Conservation (phyloP, 140 eudicot genomes). For the Oenanthe javanica region DNA sequence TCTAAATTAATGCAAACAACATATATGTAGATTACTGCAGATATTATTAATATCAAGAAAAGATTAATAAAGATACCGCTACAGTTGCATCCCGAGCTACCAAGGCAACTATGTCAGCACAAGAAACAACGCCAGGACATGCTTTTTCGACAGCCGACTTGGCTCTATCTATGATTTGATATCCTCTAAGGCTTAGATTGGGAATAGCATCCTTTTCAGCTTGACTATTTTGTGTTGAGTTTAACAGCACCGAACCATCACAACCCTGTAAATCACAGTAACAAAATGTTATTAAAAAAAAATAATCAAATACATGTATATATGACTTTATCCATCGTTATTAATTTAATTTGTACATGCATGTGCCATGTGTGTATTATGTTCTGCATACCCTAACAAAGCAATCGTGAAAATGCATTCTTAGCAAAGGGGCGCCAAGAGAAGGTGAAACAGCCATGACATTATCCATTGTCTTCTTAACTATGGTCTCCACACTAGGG, state of each 20-base stretch:
- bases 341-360: too few species aligned
- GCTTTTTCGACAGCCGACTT: slow-evolving; percentile 29
- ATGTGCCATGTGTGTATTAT: neutral
- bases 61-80: slow-evolving; percentile 14
- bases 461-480: slow-evolving; percentile 8
- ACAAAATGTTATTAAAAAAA: neutral
- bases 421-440: slow-evolving; percentile 59
- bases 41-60: neutral
- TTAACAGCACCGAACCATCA: slow-evolving; percentile 41
- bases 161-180: slow-evolving; percentile 26
- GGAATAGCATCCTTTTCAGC: slow-evolving; percentile 34
- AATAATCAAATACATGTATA: too few species aligned
- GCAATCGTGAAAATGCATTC: slow-evolving; percentile 82
- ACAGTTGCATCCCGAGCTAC: slow-evolving; percentile 37
- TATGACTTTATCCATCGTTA: too few species aligned
- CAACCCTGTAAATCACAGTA: slow-evolving; percentile 30
- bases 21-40: neutral
- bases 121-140: slow-evolving; percentile 57
- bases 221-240: slow-evolving; percentile 20
- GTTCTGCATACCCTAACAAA: slow-evolving; percentile 55
- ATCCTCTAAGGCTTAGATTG: slow-evolving; percentile 34
- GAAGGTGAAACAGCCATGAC: slow-evolving; percentile 53
- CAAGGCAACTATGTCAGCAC: slow-evolving; percentile 48
- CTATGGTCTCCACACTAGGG: neutral
- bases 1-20: too few species aligned